Conservation (phyloP, 2,329 filamentous ascomycete species). For the Fusarium nanum region DNA sequence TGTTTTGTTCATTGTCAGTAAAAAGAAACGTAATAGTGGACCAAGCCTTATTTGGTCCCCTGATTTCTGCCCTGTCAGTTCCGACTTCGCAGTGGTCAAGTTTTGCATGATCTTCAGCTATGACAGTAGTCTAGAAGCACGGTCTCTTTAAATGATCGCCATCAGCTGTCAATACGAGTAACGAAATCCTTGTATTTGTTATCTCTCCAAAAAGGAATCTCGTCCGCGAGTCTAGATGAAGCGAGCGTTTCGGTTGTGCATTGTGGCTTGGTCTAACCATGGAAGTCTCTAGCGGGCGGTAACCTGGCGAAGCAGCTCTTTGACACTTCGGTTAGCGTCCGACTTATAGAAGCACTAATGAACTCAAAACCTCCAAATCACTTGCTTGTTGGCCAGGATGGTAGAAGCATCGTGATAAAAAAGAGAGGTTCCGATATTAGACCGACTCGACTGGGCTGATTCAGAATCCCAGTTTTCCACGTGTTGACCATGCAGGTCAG, state of each 20-base stretch:
- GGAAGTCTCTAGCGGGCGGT: constrained; percentile 1
- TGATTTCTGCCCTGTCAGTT: neutral
- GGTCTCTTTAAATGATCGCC: neutral
- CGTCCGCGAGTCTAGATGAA: neutral
- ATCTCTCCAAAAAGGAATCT: constrained; percentile 20
- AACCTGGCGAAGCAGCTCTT: neutral
- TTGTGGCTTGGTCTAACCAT: neutral
- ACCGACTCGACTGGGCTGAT: constrained; percentile 2
- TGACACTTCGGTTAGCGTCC: neutral
- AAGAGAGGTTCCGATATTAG: neutral
- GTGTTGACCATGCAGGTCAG: neutral
- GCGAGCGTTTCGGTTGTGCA: constrained; percentile 1
- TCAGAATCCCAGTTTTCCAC: neutral
- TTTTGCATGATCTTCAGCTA: neutral
- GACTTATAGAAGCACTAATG: constrained; percentile 3
- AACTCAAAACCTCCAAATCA: neutral
- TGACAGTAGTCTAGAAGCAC: neutral
- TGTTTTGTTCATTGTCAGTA: neutral
- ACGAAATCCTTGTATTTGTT: neutral
- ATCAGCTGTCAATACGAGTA: neutral
- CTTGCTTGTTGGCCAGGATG: neutral
- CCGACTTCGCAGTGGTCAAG: neutral
- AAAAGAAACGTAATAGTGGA: neutral
- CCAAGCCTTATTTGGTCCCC: neutral
- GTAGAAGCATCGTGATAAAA: neutral